These are phyloP conservation scores for Bisporella sp. DNA, from an alignment of 2,329 filamentous ascomycete genomes.

Conservation along the genomic window DNA sequence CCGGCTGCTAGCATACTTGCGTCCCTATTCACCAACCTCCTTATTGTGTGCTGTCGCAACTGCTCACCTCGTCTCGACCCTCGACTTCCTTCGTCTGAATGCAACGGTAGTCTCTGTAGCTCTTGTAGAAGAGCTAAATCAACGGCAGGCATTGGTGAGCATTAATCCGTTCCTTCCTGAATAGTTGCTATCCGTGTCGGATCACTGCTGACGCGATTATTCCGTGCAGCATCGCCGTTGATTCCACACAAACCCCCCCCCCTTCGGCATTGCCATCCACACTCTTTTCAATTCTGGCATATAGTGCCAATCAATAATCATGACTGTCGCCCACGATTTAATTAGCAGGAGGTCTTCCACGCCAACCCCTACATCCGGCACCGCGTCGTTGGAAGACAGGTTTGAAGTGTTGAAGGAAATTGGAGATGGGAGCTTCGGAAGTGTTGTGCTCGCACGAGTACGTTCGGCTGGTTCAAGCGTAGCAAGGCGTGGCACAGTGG, in stretches of 20 bases:
- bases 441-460: slow-evolving; percentile 85
- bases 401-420: slow-evolving; percentile 98
- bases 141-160: slow-evolving; percentile 16
- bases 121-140: slow-evolving; percentile 25
- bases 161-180: background rate
- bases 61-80: slow-evolving; percentile 6
- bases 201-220: slow-evolving; percentile 7
- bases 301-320: slow-evolving; percentile 34
- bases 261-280: slow-evolving; percentile 1
- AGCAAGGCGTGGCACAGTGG: slow-evolving; percentile 84
- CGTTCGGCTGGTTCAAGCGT: slow-evolving; percentile 83
- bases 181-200: background rate
- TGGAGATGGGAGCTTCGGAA: slow-evolving; percentile 97
- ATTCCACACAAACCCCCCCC: slow-evolving; percentile 3
- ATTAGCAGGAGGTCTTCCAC: slow-evolving; percentile 60
- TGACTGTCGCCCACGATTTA: slow-evolving; percentile 72
- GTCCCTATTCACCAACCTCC: background rate
- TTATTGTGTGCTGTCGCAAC: background rate
- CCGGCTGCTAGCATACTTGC: background rate
- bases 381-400: slow-evolving; percentile 74
- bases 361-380: slow-evolving; percentile 31
- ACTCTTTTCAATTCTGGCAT: slow-evolving; percentile 1
- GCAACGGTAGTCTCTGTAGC: slow-evolving; percentile 25
- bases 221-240: slow-evolving; percentile 11
- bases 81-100: slow-evolving; percentile 22